Evolutionary conservation across 2,329 filamentous ascomycete genomes (phyloP).

Genomic region (Ophiocordyceps robertsii): DNA sequence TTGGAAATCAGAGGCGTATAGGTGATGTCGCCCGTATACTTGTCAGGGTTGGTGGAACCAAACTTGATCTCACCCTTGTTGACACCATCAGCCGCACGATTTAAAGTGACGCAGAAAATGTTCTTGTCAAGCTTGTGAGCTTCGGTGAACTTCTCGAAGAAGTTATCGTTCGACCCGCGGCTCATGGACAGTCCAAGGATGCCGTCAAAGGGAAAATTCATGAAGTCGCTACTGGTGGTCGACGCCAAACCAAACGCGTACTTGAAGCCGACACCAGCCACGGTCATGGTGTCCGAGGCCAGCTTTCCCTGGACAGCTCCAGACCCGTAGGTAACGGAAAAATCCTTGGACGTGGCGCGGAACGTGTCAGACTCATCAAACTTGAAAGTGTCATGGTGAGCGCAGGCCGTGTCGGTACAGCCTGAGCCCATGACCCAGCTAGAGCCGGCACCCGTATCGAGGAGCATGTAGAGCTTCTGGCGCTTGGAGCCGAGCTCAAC

Average conservation of each 20-base stretch:
- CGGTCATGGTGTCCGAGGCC: conserved; percentile 50
- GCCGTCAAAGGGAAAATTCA: conserved; percentile 71
- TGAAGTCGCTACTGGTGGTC: conserved; percentile 60
- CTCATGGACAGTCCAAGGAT: conserved; percentile 67
- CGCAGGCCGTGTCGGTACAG: conserved; percentile 55
- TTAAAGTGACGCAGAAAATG: conserved; percentile 58
- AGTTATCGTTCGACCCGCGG: conserved; percentile 45
- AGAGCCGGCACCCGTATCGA: conserved; percentile 56
- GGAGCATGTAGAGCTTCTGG: conserved; percentile 44
- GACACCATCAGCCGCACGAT: conserved; percentile 48
- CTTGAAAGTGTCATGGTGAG: conserved; percentile 57
- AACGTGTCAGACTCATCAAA: conserved; percentile 51
- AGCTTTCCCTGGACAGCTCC: conserved; percentile 57
- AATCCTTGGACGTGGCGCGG: conserved; percentile 36
- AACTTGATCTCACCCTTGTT: conserved; percentile 70
- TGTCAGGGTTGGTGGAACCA: conserved; percentile 52
- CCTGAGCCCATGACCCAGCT: conserved; percentile 71
- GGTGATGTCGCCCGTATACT: conserved; percentile 53
- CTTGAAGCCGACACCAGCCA: conserved; percentile 51
- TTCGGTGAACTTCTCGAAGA: conserved; percentile 48
- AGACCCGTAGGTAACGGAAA: conserved; percentile 62
- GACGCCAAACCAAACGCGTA: conserved; percentile 62
- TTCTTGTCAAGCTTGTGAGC: conserved; percentile 46
- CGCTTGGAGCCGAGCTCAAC: conserved; percentile 40
- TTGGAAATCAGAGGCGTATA: conserved; percentile 43